These are phyloP conservation scores for Ogataea saltuana DNA, from an alignment of 805 yeast genomes.

Conservation along the genomic window DNA sequence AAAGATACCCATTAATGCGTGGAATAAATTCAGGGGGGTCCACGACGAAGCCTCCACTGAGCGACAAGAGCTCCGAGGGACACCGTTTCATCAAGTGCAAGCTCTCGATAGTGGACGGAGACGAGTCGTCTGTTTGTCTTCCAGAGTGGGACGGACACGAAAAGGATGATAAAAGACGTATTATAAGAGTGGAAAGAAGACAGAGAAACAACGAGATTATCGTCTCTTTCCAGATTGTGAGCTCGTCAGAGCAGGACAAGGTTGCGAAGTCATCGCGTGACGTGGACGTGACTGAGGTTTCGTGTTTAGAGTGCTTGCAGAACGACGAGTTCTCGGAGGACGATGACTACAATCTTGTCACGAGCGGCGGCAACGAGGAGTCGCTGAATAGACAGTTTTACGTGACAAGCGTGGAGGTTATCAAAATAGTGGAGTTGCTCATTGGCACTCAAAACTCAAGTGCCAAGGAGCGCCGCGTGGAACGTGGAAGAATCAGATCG, in stretches of 20 bases:
- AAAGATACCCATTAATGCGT: slow-evolving; percentile 47
- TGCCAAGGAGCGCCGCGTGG: slow-evolving; percentile 55
- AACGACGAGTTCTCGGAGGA: slow-evolving; percentile 21
- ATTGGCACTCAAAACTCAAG: slow-evolving; percentile 51
- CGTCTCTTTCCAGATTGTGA: slow-evolving; percentile 53
- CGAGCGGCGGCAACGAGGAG: slow-evolving; percentile 32
- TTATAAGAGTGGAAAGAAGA: slow-evolving; percentile 55
- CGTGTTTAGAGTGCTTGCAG: slow-evolving; percentile 52
- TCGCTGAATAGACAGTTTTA: slow-evolving; percentile 40
- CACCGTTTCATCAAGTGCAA: slow-evolving; percentile 47
- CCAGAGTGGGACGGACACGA: slow-evolving; percentile 53
- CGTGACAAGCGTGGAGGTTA: slow-evolving; percentile 67
- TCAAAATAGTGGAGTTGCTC: slow-evolving; percentile 61
- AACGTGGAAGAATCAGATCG: slow-evolving; percentile 65
- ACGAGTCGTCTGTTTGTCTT: slow-evolving; percentile 48
- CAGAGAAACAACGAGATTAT: slow-evolving; percentile 49
- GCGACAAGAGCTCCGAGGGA: slow-evolving; percentile 27
- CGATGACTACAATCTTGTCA: slow-evolving; percentile 21
- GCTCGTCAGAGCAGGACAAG: slow-evolving; percentile 51
- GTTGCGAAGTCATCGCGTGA: slow-evolving; percentile 37
- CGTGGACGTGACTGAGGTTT: slow-evolving; percentile 56
- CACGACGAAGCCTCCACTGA: slow-evolving; percentile 54
- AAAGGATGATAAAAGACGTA: slow-evolving; percentile 51
- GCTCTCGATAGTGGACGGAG: slow-evolving; percentile 46
- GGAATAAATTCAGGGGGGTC: slow-evolving; percentile 63